These are phyloP conservation scores for Podaxis sp. DNA, from an alignment of 768 basidiomycete species.

Conservation along the genomic window DNA sequence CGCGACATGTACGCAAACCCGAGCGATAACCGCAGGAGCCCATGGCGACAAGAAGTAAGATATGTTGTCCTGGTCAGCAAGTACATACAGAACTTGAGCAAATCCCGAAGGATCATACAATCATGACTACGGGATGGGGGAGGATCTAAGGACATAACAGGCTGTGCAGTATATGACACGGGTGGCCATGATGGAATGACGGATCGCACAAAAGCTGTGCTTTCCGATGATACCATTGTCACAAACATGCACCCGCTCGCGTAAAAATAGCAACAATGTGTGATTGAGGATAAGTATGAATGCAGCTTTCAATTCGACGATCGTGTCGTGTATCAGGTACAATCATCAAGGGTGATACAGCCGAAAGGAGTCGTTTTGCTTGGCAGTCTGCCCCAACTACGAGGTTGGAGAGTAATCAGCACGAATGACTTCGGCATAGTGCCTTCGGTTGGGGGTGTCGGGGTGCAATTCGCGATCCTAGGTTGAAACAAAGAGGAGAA, in stretches of 20 bases:
- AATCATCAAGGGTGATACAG: neutral
- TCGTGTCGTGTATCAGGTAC: neutral
- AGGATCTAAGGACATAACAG: neutral
- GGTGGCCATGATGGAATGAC: neutral
- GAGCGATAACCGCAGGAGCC: neutral
- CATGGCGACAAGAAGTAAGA: neutral
- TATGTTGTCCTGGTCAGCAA: neutral
- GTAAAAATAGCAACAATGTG: neutral
- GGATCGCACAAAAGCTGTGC: conserved; percentile 11
- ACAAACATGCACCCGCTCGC: neutral
- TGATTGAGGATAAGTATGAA: neutral
- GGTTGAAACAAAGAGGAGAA: conserved; percentile 4
- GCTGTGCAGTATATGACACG: conserved; percentile 6
- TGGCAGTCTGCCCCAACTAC: neutral
- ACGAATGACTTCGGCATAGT: neutral
- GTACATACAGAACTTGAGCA: neutral
- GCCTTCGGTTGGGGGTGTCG: neutral
- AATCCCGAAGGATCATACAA: neutral
- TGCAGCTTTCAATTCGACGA: neutral
- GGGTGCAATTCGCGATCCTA: neutral
- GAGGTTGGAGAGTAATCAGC: neutral
- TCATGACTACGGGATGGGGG: neutral
- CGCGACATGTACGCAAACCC: neutral
- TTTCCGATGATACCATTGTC: neutral
- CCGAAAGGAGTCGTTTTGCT: neutral